Evolutionary conservation across 177 flowering plant species (phyloP).

Genomic region (Tripterygium wilfordii): DNA sequence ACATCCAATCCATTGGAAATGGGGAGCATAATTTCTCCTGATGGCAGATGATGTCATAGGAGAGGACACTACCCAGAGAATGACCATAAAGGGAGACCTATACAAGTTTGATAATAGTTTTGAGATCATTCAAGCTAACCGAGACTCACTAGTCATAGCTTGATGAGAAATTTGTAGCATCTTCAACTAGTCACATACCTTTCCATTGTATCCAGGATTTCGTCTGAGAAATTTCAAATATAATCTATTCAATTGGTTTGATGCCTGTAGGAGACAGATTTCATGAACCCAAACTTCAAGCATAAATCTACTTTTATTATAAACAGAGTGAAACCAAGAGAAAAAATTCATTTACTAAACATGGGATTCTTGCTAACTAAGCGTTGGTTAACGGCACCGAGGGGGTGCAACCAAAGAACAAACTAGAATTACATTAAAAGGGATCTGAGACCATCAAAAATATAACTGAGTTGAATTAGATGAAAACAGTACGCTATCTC

Average conservation of each 20-base stretch:
- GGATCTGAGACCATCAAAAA: no score
- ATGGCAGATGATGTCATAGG: slow-evolving; percentile 97
- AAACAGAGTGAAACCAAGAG: no score
- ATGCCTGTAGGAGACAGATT: slow-evolving; percentile 74
- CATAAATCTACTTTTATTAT: no score
- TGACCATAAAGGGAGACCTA: slow-evolving; percentile 97
- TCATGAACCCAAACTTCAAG: no score
- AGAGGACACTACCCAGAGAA: slow-evolving; percentile 97
- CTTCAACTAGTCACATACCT: slow-evolving; percentile 42
- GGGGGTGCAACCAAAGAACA: no score
- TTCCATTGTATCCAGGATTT: slow-evolving; percentile 97
- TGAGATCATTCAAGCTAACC: not conserved
- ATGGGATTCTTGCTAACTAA: no score
- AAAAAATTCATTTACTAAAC: no score
- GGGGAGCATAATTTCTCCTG: slow-evolving; percentile 73
- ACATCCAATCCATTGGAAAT: slow-evolving; percentile 74
- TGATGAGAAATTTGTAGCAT: not conserved
- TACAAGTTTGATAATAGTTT: slow-evolving; percentile 2
- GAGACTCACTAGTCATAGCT: no score
- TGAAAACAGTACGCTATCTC: no score
- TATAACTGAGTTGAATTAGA: no score
- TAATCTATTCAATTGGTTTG: slow-evolving; percentile 78
- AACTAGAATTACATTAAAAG: no score
- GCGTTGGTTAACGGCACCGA: no score
- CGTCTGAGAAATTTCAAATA: slow-evolving; percentile 83